Percentiles rank a stretch among this genome's conserved stretches.
Evolutionary conservation across 495 filamentous ascomycete genomes (phyloP).

Genomic region (Bacidia rubella): DNA sequence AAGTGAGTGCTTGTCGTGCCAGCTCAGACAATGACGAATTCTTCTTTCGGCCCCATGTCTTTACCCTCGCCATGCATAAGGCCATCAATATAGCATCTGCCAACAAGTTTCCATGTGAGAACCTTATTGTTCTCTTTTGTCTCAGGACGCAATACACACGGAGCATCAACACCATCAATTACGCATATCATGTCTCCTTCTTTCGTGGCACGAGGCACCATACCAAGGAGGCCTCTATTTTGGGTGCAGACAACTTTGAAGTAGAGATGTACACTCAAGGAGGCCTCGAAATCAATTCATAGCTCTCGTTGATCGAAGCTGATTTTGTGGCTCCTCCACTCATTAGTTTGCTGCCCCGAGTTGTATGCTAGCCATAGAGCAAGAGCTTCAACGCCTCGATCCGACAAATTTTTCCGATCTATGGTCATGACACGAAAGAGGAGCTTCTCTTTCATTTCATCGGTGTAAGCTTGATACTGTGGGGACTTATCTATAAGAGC

Average conservation of each 20-base stretch:
- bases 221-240: background rate
- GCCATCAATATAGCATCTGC: background rate
- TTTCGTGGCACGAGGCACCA: background rate
- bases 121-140: too few species aligned
- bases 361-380: too few species aligned
- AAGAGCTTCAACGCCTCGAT: too few species aligned
- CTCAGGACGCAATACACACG: background rate
- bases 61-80: background rate
- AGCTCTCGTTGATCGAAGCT: too few species aligned
- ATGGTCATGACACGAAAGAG: too few species aligned
- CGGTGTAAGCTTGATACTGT: too few species aligned
- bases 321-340: too few species aligned
- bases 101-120: background rate
- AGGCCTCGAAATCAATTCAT: background rate
- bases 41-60: background rate
- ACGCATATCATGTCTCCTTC: background rate
- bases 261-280: background rate
- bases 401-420: too few species aligned
- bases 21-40: background rate
- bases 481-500: too few species aligned
- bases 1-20: too few species aligned
- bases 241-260: background rate
- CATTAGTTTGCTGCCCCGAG: too few species aligned
- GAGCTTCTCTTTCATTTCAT: too few species aligned
- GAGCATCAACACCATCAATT: background rate